Conservation (phyloP, 176 grass and related monocot genomes). For the Chloris gayana region DNA sequence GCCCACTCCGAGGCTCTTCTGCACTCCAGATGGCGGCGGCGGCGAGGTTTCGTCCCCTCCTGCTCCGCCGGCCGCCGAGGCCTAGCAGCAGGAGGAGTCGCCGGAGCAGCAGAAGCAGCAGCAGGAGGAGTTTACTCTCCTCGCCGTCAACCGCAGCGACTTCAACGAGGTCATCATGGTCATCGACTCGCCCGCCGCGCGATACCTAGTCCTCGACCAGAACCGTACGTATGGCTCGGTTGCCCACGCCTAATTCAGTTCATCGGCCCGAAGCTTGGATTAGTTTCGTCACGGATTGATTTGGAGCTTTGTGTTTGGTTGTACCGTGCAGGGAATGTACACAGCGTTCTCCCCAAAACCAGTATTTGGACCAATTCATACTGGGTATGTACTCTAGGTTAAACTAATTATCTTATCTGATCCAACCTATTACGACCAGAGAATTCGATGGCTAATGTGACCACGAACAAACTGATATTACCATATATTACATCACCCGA, state of each 20-base stretch:
- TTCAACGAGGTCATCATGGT: slow-evolving; percentile 85
- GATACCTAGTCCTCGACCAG: slow-evolving; percentile 75
- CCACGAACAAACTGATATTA: not conserved
- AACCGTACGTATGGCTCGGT: slow-evolving; percentile 44
- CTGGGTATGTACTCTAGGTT: slow-evolving; percentile 53
- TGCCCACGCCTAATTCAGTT: not conserved
- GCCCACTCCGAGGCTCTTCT: not conserved
- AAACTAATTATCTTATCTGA: slow-evolving; percentile 2
- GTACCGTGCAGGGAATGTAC: slow-evolving; percentile 63
- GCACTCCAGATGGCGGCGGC: slow-evolving; percentile 27
- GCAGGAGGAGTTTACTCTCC: slow-evolving; percentile 58
- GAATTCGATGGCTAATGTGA: not conserved
- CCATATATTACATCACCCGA: not conserved
- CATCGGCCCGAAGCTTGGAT: not conserved
- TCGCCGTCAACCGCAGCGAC: slow-evolving; percentile 46
- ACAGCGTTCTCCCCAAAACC: slow-evolving; percentile 79
- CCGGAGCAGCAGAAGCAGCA: slow-evolving; percentile 25
- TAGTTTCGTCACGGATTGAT: slow-evolving; percentile 7
- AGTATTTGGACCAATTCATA: slow-evolving; percentile 87
- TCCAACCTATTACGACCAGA: not conserved
- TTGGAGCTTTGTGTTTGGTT: not conserved
- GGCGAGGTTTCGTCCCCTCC: slow-evolving; percentile 25
- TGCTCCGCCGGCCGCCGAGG: slow-evolving; percentile 1
- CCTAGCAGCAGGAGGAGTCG: not conserved
- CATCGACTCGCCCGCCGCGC: slow-evolving; percentile 63